phyloP scores from a whole-genome alignment of 2,329 filamentous ascomycete species.

The Stagonosporopsis vannaccii region DNA sequence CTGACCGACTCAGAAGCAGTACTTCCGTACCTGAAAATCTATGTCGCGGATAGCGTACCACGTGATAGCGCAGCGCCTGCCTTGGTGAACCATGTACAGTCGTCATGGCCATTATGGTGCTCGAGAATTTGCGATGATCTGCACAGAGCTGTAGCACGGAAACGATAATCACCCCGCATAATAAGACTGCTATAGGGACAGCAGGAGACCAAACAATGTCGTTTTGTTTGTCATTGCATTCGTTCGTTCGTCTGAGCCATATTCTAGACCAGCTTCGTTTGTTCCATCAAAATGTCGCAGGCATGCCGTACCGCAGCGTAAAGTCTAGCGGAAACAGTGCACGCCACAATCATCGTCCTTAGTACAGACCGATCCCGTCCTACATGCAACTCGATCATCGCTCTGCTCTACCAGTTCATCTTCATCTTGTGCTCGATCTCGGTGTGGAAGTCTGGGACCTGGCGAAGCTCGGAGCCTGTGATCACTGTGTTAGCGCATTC shows the following conservation, averaged over 20 bases:
- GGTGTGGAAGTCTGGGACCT: constrained; percentile 77
- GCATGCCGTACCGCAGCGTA: background rate
- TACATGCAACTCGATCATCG: background rate
- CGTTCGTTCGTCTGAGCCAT: background rate
- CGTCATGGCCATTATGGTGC: background rate
- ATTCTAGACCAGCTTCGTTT: background rate
- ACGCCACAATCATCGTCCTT: background rate
- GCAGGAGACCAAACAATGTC: background rate
- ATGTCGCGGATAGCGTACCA: background rate
- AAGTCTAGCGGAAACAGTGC: background rate
- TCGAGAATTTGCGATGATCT: background rate
- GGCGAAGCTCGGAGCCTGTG: constrained; percentile 71
- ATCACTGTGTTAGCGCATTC: constrained; percentile 22
- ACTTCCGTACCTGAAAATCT: background rate
- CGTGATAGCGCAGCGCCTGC: background rate
- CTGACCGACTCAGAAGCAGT: background rate
- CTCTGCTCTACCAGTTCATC: constrained; percentile 65
- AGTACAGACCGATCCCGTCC: background rate
- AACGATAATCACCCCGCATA: background rate
- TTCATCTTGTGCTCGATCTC: constrained; percentile 94
- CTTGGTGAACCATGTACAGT: background rate
- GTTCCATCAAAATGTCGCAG: background rate
- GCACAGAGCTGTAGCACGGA: background rate
- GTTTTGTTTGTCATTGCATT: constrained; percentile 11
- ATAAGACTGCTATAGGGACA: background rate